Percentiles rank a stretch among this genome's conserved stretches.
Conservation (phyloP, 2,329 filamentous ascomycete genomes). For the Cordyceps pruinosa region DNA sequence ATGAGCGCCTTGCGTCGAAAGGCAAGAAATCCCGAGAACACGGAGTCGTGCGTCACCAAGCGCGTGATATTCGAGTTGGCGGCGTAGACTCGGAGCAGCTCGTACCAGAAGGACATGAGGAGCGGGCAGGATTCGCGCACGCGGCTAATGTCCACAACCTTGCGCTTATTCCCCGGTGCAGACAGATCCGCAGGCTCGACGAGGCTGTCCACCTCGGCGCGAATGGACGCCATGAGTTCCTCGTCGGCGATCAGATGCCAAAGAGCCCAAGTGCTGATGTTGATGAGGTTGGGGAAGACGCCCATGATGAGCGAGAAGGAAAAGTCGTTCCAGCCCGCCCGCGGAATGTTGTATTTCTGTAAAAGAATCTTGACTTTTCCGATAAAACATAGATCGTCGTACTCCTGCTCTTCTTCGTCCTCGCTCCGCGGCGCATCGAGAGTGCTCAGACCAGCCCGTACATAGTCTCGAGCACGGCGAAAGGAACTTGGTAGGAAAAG, state of each 20-base stretch:
- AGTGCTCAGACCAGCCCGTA: conserved; percentile 2
- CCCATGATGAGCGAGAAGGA: conserved; percentile 11
- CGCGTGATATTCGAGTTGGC: conserved; percentile 9
- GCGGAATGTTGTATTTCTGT: conserved; percentile 1
- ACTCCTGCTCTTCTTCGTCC: not conserved
- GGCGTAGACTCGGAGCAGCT: conserved; percentile 7
- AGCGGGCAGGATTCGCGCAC: conserved; percentile 9
- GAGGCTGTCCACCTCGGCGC: not conserved
- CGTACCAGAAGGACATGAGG: conserved; percentile 11
- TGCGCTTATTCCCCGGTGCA: not conserved
- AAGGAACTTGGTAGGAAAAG: conserved; percentile 1
- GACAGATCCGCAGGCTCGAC: not conserved
- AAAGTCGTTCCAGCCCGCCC: conserved; percentile 6
- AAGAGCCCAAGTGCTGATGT: conserved; percentile 8
- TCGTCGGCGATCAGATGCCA: conserved; percentile 8
- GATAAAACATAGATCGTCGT: not conserved
- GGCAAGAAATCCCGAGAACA: not conserved
- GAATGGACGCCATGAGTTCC: not conserved
- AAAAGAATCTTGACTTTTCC: conserved; percentile 5
- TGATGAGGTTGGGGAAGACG: conserved; percentile 7
- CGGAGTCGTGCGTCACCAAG: conserved; percentile 4
- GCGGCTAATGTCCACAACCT: not conserved
- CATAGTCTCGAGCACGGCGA: not conserved
- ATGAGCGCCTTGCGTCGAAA: conserved; percentile 5
- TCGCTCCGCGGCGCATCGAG: not conserved